These are phyloP conservation scores for Auriscalpium vulgare DNA, from an alignment of 768 basidiomycete species.

Conservation along the genomic window DNA sequence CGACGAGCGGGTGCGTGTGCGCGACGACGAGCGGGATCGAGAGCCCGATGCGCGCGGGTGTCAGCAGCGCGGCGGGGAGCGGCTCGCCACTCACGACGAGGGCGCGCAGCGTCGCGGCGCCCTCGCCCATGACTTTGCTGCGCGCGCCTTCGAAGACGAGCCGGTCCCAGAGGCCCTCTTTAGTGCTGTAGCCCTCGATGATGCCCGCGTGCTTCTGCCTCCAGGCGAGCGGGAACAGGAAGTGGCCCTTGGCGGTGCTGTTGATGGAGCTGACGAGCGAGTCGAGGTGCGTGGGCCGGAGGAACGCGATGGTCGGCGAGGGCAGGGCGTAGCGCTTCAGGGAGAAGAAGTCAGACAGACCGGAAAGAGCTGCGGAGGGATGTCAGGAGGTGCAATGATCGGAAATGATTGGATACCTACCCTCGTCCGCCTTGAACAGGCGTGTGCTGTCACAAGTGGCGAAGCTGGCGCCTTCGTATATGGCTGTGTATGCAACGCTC, in stretches of 20 bases:
- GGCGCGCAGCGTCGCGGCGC: slow-evolving; percentile 55
- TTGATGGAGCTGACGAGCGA: slow-evolving; percentile 46
- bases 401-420: slow-evolving; percentile 22
- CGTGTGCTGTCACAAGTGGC: slow-evolving; percentile 54
- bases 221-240: slow-evolving; percentile 58
- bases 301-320: slow-evolving; percentile 73
- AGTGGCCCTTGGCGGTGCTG: slow-evolving; percentile 42
- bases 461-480: slow-evolving; percentile 69
- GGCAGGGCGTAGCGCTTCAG: slow-evolving; percentile 49
- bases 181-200: slow-evolving; percentile 65
- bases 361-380: neutral
- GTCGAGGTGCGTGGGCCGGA: slow-evolving; percentile 54
- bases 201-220: slow-evolving; percentile 71
- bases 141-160: slow-evolving; percentile 67
- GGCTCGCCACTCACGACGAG: slow-evolving; percentile 64
- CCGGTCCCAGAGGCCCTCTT: slow-evolving; percentile 81
- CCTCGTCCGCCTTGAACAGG: slow-evolving; percentile 36
- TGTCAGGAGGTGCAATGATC: neutral
- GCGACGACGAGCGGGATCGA: slow-evolving; percentile 69
- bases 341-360: slow-evolving; percentile 37
- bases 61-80: slow-evolving; percentile 41
- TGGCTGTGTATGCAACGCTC: slow-evolving; percentile 69
- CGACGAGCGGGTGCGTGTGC: slow-evolving; percentile 51
- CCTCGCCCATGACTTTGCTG: slow-evolving; percentile 47
- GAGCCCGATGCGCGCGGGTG: slow-evolving; percentile 63